Percentiles rank a stretch among this genome's conserved stretches.
phyloP scores from a whole-genome alignment of 306 rosid species.

The Sesbania bispinosa region DNA sequence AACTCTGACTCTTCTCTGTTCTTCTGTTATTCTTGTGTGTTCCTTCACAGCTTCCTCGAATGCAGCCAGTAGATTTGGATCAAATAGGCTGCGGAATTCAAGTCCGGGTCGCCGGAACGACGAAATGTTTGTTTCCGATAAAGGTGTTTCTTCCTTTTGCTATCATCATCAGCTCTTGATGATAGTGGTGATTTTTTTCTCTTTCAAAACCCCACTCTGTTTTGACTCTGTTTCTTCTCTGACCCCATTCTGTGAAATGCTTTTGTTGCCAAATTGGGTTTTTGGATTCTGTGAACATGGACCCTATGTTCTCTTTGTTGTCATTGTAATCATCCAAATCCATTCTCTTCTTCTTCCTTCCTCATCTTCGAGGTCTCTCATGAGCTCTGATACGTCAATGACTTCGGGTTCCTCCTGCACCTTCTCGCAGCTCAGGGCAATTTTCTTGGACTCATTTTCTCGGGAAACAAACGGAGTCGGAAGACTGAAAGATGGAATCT shows the following conservation, averaged over 20 bases:
- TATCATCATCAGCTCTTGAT: too few relatives aligned
- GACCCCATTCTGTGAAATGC: background rate
- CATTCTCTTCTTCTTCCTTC: conserved; percentile 30
- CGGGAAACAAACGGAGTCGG: conserved; percentile 23
- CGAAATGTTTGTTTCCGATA: conserved; percentile 41
- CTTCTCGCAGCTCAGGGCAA: background rate
- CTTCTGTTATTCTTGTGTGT: conserved; percentile 40
- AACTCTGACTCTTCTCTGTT: conserved; percentile 34
- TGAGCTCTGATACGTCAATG: conserved; percentile 45
- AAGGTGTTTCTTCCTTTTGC: conserved; percentile 18
- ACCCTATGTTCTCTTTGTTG: conserved; percentile 65
- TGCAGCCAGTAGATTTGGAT: conserved; percentile 67
- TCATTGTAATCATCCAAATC: conserved; percentile 30
- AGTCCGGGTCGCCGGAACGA: conserved; percentile 69
- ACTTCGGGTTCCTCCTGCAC: conserved; percentile 38
- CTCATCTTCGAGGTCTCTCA: conserved; percentile 50
- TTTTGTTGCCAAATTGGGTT: too few relatives aligned
- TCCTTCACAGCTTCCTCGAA: conserved; percentile 60
- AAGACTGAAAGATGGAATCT: conserved; percentile 22
- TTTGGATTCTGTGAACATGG: too few relatives aligned
- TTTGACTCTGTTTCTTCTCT: conserved; percentile 22
- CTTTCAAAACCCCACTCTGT: conserved; percentile 25
- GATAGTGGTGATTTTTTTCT: conserved; percentile 9
- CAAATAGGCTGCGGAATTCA: conserved; percentile 79
- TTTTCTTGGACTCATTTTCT: conserved; percentile 38